Base-by-base conservation (phyloP, 768 basidiomycete genomes). In the Mrakia hoshinonis region DNA sequence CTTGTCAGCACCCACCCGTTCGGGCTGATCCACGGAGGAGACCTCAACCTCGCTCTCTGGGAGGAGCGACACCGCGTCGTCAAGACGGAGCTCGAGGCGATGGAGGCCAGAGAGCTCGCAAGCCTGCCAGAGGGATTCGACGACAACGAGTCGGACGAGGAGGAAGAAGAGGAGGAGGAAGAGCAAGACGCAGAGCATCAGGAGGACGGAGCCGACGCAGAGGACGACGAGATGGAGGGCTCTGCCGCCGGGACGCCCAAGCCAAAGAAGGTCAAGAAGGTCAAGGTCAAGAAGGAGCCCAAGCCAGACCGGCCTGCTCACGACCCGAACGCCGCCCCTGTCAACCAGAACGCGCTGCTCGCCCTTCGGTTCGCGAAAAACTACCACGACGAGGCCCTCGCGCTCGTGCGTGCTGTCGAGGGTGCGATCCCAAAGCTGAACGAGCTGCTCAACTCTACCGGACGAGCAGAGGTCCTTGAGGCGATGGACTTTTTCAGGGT, bases 1-100 rank as follows among this genome's bases (percentile, higher is more conserved):
- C 82, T 97, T 34, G 80, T 98, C 60, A 71, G 83, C 69, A 97
- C 94, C 0, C 94, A 99, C 80, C 94, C 94, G 4, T 98, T 90
- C 78, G 89, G 88, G 0, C 75, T 86, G 20, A 84, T 89, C 81
- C 87, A 94, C 76, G 95, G 93, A 0, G 95, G 93, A 1, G 83
- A 85, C 55, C 81, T 99, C 64, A 85, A 87, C 66, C 80, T 87
- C 11, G 82, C 83, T 0, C 84, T 87, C 74, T 97, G 89, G 87
- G 85, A 91, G 75, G 82, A 82, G 31, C 82, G 89, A 49, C 93
- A 92, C 77, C 81, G 85, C 22, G 82, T 81, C 18, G 83, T 89
- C 22, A 82, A 81, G 51, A 81, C 81, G 47, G 85, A 94, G 76
- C 79, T 97, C 74, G 83, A 85, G 51, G 85, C 86, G 76, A 77